Conservation (phyloP, 2,329 filamentous ascomycete species). For the Fonsecaea nubica region DNA sequence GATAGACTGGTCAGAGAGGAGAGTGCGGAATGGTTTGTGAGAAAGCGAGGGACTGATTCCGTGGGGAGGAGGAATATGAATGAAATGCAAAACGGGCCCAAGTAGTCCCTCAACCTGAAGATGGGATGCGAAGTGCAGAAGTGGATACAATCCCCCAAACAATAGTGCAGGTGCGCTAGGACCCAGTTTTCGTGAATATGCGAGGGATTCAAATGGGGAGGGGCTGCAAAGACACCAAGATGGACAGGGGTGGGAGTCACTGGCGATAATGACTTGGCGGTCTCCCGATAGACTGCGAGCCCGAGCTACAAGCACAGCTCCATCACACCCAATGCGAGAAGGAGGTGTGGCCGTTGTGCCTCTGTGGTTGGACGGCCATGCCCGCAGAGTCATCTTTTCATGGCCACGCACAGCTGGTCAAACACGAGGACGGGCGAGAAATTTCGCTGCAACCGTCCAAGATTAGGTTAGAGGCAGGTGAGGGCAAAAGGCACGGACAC, state of each 20-base stretch:
- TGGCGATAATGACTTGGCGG: constrained; percentile 17
- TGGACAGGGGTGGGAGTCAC: constrained; percentile 1
- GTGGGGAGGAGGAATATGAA: constrained; percentile 33
- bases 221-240: not conserved
- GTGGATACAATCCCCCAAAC: constrained; percentile 14
- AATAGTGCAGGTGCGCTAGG: constrained; percentile 20
- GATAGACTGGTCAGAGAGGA: constrained; percentile 25
- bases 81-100: constrained; percentile 23
- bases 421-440: constrained; percentile 11
- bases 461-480: constrained; percentile 1
- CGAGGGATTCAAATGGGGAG: constrained; percentile 10
- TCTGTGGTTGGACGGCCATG: constrained; percentile 2
- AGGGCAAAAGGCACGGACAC: constrained; percentile 6
- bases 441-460: not conserved
- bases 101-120: not conserved
- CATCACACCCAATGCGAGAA: not conserved
- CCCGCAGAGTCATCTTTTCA: constrained; percentile 3
- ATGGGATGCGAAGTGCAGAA: constrained; percentile 15
- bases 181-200: constrained; percentile 6
- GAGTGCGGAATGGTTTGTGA: constrained; percentile 40
- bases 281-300: constrained; percentile 22
- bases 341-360: not conserved
- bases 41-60: constrained; percentile 35
- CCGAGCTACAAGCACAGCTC: not conserved
- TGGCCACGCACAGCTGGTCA: not conserved